phyloP scores from a whole-genome alignment of 2,329 filamentous ascomycete genomes.

The Aquanectria penicillioides region DNA sequence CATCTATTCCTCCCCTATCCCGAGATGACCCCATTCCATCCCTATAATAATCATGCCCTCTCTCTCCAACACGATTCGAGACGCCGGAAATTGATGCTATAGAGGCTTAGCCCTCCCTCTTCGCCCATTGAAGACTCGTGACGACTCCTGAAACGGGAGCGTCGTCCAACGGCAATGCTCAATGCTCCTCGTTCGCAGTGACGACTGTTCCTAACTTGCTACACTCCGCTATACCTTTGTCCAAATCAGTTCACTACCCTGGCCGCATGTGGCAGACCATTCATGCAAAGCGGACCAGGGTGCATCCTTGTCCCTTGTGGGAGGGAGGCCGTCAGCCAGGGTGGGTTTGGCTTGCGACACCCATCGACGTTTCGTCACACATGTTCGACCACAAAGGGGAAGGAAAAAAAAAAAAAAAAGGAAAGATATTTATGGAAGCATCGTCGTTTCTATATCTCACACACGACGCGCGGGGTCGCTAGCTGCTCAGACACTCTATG shows the following conservation, averaged over 20 bases:
- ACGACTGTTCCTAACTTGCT: constrained; percentile 7
- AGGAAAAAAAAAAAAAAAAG: constrained; percentile 4
- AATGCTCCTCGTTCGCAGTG: neutral
- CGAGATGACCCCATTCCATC: neutral
- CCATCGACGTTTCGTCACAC: constrained; percentile 9
- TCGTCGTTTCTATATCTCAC: neutral
- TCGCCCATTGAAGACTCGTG: constrained; percentile 1
- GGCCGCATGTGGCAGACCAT: constrained; percentile 15
- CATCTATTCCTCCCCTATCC: constrained; percentile 1
- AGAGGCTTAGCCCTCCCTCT: constrained; percentile 14
- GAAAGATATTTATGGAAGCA: constrained; percentile 21
- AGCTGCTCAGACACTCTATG: neutral
- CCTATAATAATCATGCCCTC: constrained; percentile 20
- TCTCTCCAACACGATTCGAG: constrained; percentile 21
- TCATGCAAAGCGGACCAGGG: constrained; percentile 22
- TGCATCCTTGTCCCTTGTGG: constrained; percentile 3
- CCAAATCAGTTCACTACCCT: constrained; percentile 10
- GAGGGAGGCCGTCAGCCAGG: neutral
- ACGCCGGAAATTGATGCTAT: constrained; percentile 14
- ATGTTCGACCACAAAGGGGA: neutral
- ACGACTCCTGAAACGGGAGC: constrained; percentile 18
- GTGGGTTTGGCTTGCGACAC: constrained; percentile 6
- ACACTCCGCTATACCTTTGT: constrained; percentile 7
- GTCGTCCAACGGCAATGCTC: constrained; percentile 6
- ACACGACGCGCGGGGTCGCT: constrained; percentile 7